phyloP scores from a whole-genome alignment of 345 rosid genomes.

The Salix arbutifolia region DNA sequence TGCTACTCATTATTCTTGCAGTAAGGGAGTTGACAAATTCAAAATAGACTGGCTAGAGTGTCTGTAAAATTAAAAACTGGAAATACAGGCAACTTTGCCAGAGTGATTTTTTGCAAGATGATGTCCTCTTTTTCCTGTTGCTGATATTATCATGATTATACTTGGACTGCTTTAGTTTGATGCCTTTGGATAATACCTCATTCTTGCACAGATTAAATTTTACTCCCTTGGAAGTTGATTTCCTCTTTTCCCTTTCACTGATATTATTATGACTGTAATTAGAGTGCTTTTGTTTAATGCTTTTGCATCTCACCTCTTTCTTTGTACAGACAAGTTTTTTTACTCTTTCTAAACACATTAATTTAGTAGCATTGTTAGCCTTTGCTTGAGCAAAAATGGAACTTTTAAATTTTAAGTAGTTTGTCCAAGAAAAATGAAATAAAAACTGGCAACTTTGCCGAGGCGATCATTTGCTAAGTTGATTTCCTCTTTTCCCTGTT shows the following conservation, averaged over 20 bases:
- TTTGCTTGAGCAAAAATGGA: not conserved
- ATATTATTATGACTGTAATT: slow-evolving; percentile 5
- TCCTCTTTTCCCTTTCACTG: slow-evolving; percentile 49
- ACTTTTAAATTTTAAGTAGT: not conserved
- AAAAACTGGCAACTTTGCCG: slow-evolving; percentile 42
- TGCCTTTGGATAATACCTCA: not conserved
- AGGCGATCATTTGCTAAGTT: slow-evolving; percentile 36
- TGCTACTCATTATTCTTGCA: not conserved
- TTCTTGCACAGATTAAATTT: not conserved
- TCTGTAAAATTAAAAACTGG: not conserved
- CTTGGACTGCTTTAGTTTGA: not conserved
- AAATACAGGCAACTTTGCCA: slow-evolving; percentile 40
- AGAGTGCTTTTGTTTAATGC: not conserved
- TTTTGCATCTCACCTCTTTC: not conserved
- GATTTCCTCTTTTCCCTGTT: slow-evolving; percentile 52
- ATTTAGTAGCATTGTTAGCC: not conserved
- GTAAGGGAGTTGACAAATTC: not conserved
- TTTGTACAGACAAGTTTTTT: not conserved
- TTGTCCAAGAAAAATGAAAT: not conserved
- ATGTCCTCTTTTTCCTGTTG: slow-evolving; percentile 50
- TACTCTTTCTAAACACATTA: not conserved
- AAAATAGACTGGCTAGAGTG: not conserved
- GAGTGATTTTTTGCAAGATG: slow-evolving; percentile 35
- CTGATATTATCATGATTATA: slow-evolving; percentile 18
- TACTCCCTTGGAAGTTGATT: slow-evolving; percentile 16